Evolutionary conservation across 805 yeast species (phyloP), one percentile per base, ranked within the genome.

Genomic region (Clavispora vitiphila): DNA sequence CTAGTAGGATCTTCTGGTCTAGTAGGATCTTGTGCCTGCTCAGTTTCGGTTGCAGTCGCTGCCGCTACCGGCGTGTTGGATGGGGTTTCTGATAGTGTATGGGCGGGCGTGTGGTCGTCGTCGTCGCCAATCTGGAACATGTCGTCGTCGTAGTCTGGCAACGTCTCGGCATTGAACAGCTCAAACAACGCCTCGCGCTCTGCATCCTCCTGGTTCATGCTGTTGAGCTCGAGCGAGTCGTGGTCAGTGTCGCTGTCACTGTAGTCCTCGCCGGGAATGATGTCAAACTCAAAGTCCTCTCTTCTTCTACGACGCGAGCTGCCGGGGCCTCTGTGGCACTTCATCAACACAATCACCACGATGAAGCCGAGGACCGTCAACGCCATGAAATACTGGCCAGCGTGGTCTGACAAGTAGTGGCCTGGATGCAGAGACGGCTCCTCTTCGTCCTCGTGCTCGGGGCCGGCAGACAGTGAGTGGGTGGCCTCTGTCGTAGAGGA

Each of bases 231-330:
- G 23, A 65, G 55, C 22, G 67, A 58, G 44, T 65, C 71, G 12
- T 37, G 65, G 48, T 56, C 60, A 25, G 60, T 69, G 14, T 64
- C 71, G 39, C 67, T 62, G 39, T 70, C 74, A 37, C 62, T 60
- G 48, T 71, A 71, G 39, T 74, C 79, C 48, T 82, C 85, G 7
- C 84, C 83, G 15, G 81, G 83, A 35, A 85, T 85, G 36, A 84
- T 79, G 56, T 85, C 95, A 55, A 85, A 82, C 56, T 85, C 93
- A 54, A 77, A 81, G 41, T 79, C 78, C 30, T 81, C 88, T 53
- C 83, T 78, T 63, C 89, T 65, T 56, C 84, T 65, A 25, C 62
- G 51, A 40, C 75, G 62, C 12, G 65, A 54, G 42, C 63, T 59
- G 11, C 70, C 69, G 11, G 71, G 73, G 3, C 65, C 60, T 47